Evolutionary conservation across 2,329 filamentous ascomycete genomes (phyloP).

Genomic region (Colletotrichum ledebouriae): DNA sequence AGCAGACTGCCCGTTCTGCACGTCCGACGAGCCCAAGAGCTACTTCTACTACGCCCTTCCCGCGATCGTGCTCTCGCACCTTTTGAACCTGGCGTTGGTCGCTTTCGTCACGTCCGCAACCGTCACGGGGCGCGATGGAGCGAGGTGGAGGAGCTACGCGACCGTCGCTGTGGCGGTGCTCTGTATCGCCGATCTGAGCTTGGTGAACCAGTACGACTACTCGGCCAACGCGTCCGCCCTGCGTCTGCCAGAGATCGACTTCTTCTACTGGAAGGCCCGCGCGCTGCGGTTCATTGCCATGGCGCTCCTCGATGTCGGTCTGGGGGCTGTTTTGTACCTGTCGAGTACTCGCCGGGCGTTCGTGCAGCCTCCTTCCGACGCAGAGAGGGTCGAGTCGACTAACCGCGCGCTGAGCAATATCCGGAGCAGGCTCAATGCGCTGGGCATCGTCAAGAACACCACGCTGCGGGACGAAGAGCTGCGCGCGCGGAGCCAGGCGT

Average conservation of each 20-base stretch:
- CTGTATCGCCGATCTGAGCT: conserved; percentile 74
- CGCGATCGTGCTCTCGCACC: conserved; percentile 79
- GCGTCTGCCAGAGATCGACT: conserved; percentile 74
- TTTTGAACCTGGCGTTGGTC: conserved; percentile 80
- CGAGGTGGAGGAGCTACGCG: conserved; percentile 78
- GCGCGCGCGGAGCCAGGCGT: conserved; percentile 74
- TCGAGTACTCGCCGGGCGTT: conserved; percentile 86
- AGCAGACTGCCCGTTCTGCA: conserved; percentile 85
- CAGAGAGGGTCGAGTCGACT: conserved; percentile 74
- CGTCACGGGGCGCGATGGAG: conserved; percentile 73
- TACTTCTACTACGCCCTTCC: conserved; percentile 89
- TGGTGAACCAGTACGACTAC: conserved; percentile 75
- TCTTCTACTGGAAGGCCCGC: conserved; percentile 79
- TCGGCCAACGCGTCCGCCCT: conserved; percentile 73
- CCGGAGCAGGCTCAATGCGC: conserved; percentile 77
- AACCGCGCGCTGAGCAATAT: conserved; percentile 69
- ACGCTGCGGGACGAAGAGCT: conserved; percentile 79
- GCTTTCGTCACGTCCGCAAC: conserved; percentile 79
- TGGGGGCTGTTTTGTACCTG: conserved; percentile 79
- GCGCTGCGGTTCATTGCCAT: conserved; percentile 74
- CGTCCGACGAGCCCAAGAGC: conserved; percentile 73
- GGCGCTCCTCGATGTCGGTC: conserved; percentile 71
- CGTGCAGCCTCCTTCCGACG: conserved; percentile 69
- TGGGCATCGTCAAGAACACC: conserved; percentile 85
- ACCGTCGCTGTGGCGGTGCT: conserved; percentile 72